These are phyloP conservation scores for Avena insularis DNA, from an alignment of 176 grass and related monocot genomes.

Conservation along the genomic window DNA sequence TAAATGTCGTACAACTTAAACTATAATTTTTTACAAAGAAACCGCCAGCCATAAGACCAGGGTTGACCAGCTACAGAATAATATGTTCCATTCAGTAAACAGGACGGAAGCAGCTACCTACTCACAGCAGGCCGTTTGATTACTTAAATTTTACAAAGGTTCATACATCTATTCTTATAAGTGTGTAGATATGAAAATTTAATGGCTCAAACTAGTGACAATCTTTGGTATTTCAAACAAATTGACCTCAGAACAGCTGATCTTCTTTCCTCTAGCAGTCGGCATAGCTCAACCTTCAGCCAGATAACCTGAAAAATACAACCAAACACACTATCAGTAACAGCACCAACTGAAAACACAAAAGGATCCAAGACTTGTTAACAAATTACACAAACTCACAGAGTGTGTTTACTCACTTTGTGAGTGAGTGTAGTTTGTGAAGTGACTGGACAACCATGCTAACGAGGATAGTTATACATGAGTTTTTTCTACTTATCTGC, in stretches of 20 bases:
- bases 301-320: constrained; percentile 67
- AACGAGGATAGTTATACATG: neutral
- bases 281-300: constrained; percentile 92
- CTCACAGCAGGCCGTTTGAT: neutral
- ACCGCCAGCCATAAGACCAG: neutral
- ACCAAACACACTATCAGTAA: constrained; percentile 15
- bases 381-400: no score
- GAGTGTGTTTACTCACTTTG: constrained; percentile 8
- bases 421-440: neutral
- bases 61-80: neutral
- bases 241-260: constrained; percentile 84
- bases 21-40: constrained; percentile 16
- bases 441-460: neutral
- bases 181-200: constrained; percentile 16
- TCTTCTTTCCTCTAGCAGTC: constrained; percentile 90
- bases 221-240: constrained; percentile 45
- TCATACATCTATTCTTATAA: neutral
- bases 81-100: neutral
- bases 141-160: constrained; percentile 22
- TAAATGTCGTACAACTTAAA: neutral
- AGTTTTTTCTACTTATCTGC: neutral
- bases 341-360: constrained; percentile 33
- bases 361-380: neutral
- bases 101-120: constrained; percentile 4
- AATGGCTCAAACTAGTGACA: constrained; percentile 13